Percentiles rank a stretch among this genome's conserved stretches.
phyloP scores from a whole-genome alignment of 805 yeast species.

The Myxozyma monticola region DNA sequence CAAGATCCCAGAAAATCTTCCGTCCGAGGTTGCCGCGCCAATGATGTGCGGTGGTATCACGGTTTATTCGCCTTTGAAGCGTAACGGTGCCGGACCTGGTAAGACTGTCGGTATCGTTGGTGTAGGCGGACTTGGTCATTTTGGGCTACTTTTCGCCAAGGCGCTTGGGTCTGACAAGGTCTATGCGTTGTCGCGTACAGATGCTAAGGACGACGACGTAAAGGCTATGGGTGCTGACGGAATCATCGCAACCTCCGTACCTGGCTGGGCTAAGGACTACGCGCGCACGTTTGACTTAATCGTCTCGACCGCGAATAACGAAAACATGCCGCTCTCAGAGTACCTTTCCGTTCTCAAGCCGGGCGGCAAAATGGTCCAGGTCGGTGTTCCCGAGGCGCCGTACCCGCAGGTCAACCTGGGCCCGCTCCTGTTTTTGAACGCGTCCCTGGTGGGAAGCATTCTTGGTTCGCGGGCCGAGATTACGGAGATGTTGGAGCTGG shows the following conservation, averaged over 20 bases:
- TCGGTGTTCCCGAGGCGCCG: conserved; percentile 57
- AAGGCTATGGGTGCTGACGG: conserved; percentile 56
- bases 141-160: conserved; percentile 58
- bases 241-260: conserved; percentile 50
- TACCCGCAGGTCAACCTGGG: conserved; percentile 28
- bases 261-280: conserved; percentile 41
- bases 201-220: conserved; percentile 54
- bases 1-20: conserved; percentile 58
- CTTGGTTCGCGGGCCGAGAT: conserved; percentile 68
- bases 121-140: conserved; percentile 68
- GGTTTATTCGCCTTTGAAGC: conserved; percentile 61
- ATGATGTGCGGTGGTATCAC: conserved; percentile 78
- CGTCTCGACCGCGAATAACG: conserved; percentile 54
- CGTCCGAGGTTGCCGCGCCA: conserved; percentile 63
- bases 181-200: conserved; percentile 55
- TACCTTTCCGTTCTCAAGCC: conserved; percentile 56
- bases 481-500: conserved; percentile 62
- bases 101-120: conserved; percentile 61
- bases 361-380: conserved; percentile 59
- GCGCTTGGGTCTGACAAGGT: conserved; percentile 63
- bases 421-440: conserved; percentile 25
- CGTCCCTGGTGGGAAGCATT: conserved; percentile 49
- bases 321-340: conserved; percentile 41
- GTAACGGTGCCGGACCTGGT: conserved; percentile 51
- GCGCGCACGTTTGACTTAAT: conserved; percentile 50